phyloP scores from a whole-genome alignment of 805 yeast species.

The Candida qinlingensis region DNA sequence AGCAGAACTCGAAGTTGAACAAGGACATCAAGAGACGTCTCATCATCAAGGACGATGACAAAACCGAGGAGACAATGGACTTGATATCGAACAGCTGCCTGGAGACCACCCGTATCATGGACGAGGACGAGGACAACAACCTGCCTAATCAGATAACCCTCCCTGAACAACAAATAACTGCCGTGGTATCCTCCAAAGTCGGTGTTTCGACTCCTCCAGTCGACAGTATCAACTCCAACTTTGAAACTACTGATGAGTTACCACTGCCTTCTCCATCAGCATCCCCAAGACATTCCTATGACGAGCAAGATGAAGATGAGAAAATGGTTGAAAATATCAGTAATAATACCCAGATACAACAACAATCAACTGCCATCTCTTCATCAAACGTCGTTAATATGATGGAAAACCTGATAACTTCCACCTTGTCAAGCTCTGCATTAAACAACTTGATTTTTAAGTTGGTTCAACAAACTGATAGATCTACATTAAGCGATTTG shows the following conservation, averaged over 20 bases:
- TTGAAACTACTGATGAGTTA: slow-evolving; percentile 29
- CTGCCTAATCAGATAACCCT: slow-evolving; percentile 15
- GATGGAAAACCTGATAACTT: slow-evolving; percentile 12
- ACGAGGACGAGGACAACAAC: slow-evolving; percentile 18
- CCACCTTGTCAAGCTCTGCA: slow-evolving; percentile 36
- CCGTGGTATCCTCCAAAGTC: slow-evolving; percentile 2
- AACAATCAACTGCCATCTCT: not conserved
- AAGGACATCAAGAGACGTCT: slow-evolving; percentile 15
- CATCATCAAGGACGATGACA: slow-evolving; percentile 12
- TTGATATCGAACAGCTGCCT: not conserved
- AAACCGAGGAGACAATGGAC: not conserved
- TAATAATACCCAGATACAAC: not conserved
- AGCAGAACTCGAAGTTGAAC: slow-evolving; percentile 3
- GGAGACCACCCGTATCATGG: not conserved
- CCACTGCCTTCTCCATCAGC: slow-evolving; percentile 70
- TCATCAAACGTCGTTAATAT: slow-evolving; percentile 8
- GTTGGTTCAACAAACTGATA: slow-evolving; percentile 51
- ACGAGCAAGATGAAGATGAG: slow-evolving; percentile 18
- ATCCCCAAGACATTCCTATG: slow-evolving; percentile 40
- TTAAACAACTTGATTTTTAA: slow-evolving; percentile 47
- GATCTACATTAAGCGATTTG: slow-evolving; percentile 58
- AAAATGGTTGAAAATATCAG: slow-evolving; percentile 6
- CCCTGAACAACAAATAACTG: slow-evolving; percentile 1
- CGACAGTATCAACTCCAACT: slow-evolving; percentile 1
- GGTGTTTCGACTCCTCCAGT: slow-evolving; percentile 1